A percentile compares a stretch with the other conserved stretches of the same genome.
phyloP scores from a whole-genome alignment of 2,329 filamentous ascomycete genomes.

The Talaromyces sp. region DNA sequence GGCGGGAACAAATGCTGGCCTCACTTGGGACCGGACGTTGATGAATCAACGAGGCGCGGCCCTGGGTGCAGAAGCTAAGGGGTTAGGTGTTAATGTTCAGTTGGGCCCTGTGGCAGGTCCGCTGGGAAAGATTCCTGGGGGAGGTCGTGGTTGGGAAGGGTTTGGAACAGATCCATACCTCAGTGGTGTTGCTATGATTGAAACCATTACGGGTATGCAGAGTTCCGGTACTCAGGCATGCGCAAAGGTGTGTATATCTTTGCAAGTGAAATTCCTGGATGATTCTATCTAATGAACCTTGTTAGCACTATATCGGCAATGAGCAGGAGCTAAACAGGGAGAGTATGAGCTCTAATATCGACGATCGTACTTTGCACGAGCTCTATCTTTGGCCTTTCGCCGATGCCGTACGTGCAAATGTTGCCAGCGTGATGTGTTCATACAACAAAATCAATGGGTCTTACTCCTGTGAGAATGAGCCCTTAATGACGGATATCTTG shows the following conservation, averaged over 20 bases:
- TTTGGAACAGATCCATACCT: slow-evolving; percentile 84
- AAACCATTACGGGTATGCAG: slow-evolving; percentile 74
- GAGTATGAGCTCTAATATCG: slow-evolving; percentile 52
- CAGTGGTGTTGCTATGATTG: slow-evolving; percentile 71
- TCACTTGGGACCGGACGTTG: slow-evolving; percentile 80
- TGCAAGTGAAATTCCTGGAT: neutral
- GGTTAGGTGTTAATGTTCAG: slow-evolving; percentile 69
- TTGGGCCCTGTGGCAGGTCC: slow-evolving; percentile 80
- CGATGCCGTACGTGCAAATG: slow-evolving; percentile 52
- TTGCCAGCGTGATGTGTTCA: slow-evolving; percentile 55
- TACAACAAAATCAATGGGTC: slow-evolving; percentile 10
- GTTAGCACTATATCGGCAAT: slow-evolving; percentile 64
- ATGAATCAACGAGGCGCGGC: slow-evolving; percentile 77
- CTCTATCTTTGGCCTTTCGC: slow-evolving; percentile 60
- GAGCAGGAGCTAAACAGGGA: slow-evolving; percentile 77
- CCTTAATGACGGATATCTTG: slow-evolving; percentile 35
- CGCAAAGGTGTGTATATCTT: slow-evolving; percentile 49
- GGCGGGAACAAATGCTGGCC: slow-evolving; percentile 79
- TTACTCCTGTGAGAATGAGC: slow-evolving; percentile 2
- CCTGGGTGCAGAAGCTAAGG: slow-evolving; percentile 65
- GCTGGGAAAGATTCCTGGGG: slow-evolving; percentile 74
- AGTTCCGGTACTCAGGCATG: slow-evolving; percentile 51
- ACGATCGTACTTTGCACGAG: slow-evolving; percentile 59
- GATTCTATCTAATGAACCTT: neutral
- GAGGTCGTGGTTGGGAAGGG: slow-evolving; percentile 90